Evolutionary conservation across 2,329 filamentous ascomycete species (phyloP).

Genomic region (Alternaria novae-zelandiae): DNA sequence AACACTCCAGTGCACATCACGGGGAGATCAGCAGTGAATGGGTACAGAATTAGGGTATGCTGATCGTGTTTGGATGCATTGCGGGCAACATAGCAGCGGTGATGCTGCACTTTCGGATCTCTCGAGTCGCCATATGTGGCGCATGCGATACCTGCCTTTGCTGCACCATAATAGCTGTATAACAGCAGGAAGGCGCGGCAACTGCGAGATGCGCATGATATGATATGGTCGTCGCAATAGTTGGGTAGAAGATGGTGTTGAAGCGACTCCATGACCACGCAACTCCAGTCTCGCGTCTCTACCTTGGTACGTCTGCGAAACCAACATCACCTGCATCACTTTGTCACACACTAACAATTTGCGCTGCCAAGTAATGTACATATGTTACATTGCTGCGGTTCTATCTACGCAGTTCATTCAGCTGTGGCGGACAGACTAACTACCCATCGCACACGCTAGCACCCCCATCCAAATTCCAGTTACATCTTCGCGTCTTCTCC

Average conservation of each 20-base stretch:
- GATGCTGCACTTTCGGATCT: background rate
- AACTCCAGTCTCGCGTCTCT: background rate
- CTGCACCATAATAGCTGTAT: background rate
- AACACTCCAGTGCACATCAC: background rate
- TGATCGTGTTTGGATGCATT: background rate
- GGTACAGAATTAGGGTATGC: background rate
- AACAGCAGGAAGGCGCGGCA: background rate
- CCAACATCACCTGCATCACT: background rate
- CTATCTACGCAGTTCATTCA: background rate
- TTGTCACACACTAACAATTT: background rate
- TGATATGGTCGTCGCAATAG: background rate
- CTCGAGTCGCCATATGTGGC: background rate
- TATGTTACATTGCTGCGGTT: background rate
- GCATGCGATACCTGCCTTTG: background rate
- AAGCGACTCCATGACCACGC: background rate
- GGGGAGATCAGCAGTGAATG: background rate
- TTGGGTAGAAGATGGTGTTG: background rate
- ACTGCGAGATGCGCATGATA: background rate
- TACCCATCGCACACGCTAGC: background rate
- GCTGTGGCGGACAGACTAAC: slow-evolving; percentile 1
- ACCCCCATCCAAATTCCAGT: background rate
- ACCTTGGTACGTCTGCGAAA: background rate
- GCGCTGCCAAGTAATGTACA: background rate
- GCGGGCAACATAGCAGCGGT: background rate
- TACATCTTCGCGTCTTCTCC: background rate